Conservation (phyloP, 2,329 filamentous ascomycete genomes). For the Apiospora koreana region DNA sequence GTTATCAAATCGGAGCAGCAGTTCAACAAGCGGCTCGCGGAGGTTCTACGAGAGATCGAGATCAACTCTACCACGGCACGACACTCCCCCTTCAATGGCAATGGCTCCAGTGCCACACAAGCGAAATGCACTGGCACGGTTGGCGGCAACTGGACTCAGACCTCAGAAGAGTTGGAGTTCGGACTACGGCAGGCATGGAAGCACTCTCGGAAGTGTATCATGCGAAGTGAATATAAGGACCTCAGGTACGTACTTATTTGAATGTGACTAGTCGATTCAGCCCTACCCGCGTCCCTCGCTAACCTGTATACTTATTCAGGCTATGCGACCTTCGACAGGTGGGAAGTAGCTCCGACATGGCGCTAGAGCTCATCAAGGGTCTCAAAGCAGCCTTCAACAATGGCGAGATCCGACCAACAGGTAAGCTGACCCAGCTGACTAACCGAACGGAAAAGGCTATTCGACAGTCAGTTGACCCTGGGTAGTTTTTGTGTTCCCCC, state of each 20-base stretch:
- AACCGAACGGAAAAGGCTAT: not conserved
- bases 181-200: conserved; percentile 23
- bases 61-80: not conserved
- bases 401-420: conserved; percentile 26
- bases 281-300: not conserved
- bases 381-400: conserved; percentile 24
- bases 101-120: not conserved
- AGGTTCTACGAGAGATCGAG: not conserved
- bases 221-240: conserved; percentile 25
- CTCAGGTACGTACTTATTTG: conserved; percentile 18
- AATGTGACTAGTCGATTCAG: not conserved
- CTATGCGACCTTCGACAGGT: conserved; percentile 27
- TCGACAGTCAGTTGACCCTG: not conserved
- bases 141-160: conserved; percentile 3
- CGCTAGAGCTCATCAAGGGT: conserved; percentile 16
- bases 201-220: conserved; percentile 29
- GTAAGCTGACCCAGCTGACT: conserved; percentile 14
- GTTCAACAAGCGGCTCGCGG: not conserved
- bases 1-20: not conserved
- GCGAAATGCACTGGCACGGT: not conserved
- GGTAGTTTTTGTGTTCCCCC: conserved; percentile 28
- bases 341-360: conserved; percentile 26
- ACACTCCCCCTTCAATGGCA: not conserved
- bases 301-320: conserved; percentile 11
- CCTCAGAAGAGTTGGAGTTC: conserved; percentile 1